Evolutionary conservation across 192 early-diverging fungal species (phyloP), one percentile per base, ranked within the genome.

Genomic region (Coemansia sp.): DNA sequence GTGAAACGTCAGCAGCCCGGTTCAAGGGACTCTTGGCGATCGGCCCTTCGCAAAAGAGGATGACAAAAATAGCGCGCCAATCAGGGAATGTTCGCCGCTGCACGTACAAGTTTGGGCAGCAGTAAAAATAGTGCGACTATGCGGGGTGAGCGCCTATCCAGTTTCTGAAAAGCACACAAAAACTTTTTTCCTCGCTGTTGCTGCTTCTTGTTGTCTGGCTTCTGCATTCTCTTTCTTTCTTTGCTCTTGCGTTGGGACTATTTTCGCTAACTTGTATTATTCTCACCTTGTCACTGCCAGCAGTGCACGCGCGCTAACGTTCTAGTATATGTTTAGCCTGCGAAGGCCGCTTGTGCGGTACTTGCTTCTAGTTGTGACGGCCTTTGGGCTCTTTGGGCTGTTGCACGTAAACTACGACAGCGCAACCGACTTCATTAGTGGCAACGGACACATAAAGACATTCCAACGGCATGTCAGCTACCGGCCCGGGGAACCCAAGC

Each of bases 321-420:
- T 13, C 31, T 4, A 31, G 14, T 59, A 18, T 13, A 75, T 81
- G 78, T 25, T 65, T 28, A 28, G 59, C 13, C 62, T 70, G 18
- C 50, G 73, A 18, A 81, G 72, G 20, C 68, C 69, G 26, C 58
- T 81, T 16, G 62, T 75, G 45, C 73, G 78, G 23, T 81, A 75
- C 26, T 12, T 81, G 62, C 60, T 81, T 53, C 66, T 72, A 42
- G 69, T 66, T 1, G 59, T 63, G 6, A 37, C 53, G 16, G 16
- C 72, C 6, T 23, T 75, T 18, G 47, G 60, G 3, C 59, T 81
- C 8, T 72, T 72, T 50, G 60, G 43, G n/a, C 69, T 81, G 58
- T 7, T 81, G 6, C 78, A 81, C 25, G 53, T 56, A 55, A 72
- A 68, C 63, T 81, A 81, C 47, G 62, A 77, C 33, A 43, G 64